Evolutionary conservation across 495 filamentous ascomycete species (phyloP).

Genomic region (Sphaerosporella brunnea): DNA sequence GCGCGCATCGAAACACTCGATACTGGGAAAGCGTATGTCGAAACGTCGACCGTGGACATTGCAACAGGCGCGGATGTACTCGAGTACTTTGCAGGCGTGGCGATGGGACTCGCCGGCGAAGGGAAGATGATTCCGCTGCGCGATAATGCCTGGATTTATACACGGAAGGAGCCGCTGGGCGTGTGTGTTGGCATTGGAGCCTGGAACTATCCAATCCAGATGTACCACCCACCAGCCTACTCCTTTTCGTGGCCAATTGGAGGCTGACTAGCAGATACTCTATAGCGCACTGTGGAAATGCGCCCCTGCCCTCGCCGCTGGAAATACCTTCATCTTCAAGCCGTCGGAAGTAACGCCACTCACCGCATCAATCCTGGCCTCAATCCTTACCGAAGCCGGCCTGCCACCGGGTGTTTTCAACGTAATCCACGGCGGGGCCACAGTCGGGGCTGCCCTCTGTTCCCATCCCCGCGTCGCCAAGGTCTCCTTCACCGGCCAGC

Average conservation of each 20-base stretch:
- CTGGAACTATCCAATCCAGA: conserved; percentile 78
- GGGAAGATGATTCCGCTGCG: conserved; percentile 50
- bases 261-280: neutral
- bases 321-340: conserved; percentile 79
- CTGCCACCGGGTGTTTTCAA: conserved; percentile 68
- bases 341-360: conserved; percentile 65
- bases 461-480: conserved; percentile 52
- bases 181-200: conserved; percentile 67
- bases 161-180: conserved; percentile 53
- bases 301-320: conserved; percentile 61
- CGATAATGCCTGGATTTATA: conserved; percentile 56
- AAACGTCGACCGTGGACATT: conserved; percentile 59
- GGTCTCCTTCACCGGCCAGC: conserved; percentile 72
- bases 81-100: conserved; percentile 58
- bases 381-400: conserved; percentile 54
- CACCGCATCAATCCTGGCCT: conserved; percentile 48
- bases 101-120: conserved; percentile 51
- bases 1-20: conserved; percentile 51
- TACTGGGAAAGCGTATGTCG: conserved; percentile 56
- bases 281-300: conserved; percentile 69
- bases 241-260: neutral
- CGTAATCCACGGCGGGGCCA: conserved; percentile 54
- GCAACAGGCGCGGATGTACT: conserved; percentile 57
- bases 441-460: conserved; percentile 52
- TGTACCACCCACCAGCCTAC: conserved; percentile 29